Evolutionary conservation across 306 rosid species (phyloP).

Genomic region (Rubus parviflorus): DNA sequence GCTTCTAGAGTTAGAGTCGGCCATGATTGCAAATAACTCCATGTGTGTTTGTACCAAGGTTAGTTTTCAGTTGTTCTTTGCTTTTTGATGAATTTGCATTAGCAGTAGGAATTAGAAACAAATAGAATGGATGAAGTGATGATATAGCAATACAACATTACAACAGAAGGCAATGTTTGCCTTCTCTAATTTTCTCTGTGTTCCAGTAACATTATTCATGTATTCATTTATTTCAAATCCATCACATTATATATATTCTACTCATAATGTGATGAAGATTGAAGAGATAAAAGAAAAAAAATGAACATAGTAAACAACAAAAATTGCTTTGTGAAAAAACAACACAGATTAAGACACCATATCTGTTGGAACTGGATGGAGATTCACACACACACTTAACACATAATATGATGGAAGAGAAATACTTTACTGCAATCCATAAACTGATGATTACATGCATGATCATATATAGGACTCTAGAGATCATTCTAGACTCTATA

Average conservation of each 20-base stretch:
- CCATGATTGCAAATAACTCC: background rate
- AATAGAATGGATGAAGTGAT: background rate
- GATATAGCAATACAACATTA: too few relatives aligned
- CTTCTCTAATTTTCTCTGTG: too few relatives aligned
- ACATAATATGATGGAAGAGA: too few relatives aligned
- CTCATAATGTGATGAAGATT: background rate
- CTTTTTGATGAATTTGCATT: background rate
- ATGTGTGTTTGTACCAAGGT: background rate
- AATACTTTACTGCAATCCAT: too few relatives aligned
- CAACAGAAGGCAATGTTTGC: background rate
- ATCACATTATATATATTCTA: background rate
- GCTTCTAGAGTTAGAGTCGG: background rate
- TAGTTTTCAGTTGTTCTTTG: background rate
- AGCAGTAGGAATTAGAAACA: background rate
- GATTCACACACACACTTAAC: too few relatives aligned
- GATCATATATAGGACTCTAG: too few relatives aligned
- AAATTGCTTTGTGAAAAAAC: background rate
- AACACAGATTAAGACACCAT: slow-evolving; percentile 9
- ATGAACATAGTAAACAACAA: background rate
- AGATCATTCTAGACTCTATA: too few relatives aligned
- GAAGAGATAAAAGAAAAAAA: background rate
- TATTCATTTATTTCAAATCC: background rate
- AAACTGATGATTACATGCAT: too few relatives aligned
- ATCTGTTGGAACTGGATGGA: background rate
- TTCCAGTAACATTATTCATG: background rate